Conservation (phyloP, 1,139 yeast species). For the Saccharomyces hybrid region DNA sequence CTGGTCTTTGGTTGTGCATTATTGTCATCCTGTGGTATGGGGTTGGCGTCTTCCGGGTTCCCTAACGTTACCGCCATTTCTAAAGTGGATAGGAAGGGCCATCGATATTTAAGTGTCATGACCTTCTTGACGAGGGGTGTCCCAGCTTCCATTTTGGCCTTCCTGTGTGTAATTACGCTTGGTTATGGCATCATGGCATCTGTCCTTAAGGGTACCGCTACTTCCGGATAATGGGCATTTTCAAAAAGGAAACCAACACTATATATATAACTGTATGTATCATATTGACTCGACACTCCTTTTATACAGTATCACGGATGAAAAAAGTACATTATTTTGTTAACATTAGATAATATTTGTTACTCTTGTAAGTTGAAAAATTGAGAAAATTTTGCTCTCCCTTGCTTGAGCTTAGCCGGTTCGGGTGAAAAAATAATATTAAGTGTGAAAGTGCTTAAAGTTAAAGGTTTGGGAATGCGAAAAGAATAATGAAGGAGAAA, state of each 20-base stretch:
- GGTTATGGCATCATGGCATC: conserved; percentile 61
- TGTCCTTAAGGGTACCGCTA: conserved; percentile 18
- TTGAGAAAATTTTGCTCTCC: neutral
- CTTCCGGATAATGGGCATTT: neutral
- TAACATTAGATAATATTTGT: neutral
- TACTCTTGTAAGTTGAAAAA: neutral
- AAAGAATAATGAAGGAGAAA: neutral
- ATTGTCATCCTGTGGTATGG: too few species aligned
- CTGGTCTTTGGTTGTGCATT: too few species aligned
- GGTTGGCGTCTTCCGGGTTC: too few species aligned
- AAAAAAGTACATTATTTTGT: neutral
- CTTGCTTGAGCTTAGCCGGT: neutral
- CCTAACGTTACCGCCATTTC: too few species aligned
- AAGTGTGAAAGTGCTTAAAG: neutral
- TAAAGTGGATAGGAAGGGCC: conserved; percentile 46
- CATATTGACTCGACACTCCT: neutral
- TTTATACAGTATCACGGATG: neutral
- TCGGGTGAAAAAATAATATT: neutral
- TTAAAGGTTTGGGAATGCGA: neutral
- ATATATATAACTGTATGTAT: neutral
- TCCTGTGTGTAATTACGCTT: conserved; percentile 48
- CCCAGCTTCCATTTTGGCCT: conserved; percentile 54
- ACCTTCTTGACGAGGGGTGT: conserved; percentile 67
- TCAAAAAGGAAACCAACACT: neutral
- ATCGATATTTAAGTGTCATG: conserved; percentile 55